These are phyloP conservation scores for Mrakia gelida DNA, from an alignment of 768 basidiomycete genomes.

Conservation along the genomic window DNA sequence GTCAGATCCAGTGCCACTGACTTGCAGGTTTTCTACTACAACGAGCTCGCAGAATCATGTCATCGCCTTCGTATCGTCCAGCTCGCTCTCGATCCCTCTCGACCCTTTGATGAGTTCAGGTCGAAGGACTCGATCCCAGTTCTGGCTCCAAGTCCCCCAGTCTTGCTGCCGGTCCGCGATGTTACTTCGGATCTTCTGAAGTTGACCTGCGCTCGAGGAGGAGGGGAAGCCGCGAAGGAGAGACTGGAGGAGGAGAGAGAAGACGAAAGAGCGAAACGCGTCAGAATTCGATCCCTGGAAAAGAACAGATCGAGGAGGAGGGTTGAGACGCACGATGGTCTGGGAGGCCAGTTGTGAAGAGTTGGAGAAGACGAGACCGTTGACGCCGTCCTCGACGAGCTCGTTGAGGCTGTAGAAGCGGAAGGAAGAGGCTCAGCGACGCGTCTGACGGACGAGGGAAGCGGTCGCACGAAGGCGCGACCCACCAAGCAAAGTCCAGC, in stretches of 20 bases:
- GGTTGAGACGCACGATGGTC: constrained; percentile 37
- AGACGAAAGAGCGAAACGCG: neutral
- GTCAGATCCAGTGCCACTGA: no score
- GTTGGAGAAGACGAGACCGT: constrained; percentile 72
- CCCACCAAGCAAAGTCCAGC: constrained; percentile 77
- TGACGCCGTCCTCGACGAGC: constrained; percentile 75
- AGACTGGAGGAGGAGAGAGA: constrained; percentile 46
- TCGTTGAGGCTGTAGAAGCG: constrained; percentile 63
- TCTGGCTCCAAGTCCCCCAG: constrained; percentile 79
- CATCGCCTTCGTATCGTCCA: constrained; percentile 8
- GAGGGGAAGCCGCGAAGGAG: constrained; percentile 56
- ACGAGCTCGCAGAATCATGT: neutral
- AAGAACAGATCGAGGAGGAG: neutral
- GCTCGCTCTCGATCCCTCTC: constrained; percentile 4
- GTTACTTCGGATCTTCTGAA: constrained; percentile 28
- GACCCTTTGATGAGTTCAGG: constrained; percentile 16
- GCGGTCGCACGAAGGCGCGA: neutral
- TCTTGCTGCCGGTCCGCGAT: constrained; percentile 46
- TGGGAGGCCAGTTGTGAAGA: constrained; percentile 66
- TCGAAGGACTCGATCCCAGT: constrained; percentile 57
- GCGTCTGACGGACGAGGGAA: neutral
- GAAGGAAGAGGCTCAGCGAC: neutral
- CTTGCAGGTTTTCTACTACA: neutral
- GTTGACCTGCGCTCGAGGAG: constrained; percentile 21
- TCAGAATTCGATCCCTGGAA: neutral